Conservation (phyloP, 1,284 basidiomycete species). For the Bjerkandera adusta region DNA sequence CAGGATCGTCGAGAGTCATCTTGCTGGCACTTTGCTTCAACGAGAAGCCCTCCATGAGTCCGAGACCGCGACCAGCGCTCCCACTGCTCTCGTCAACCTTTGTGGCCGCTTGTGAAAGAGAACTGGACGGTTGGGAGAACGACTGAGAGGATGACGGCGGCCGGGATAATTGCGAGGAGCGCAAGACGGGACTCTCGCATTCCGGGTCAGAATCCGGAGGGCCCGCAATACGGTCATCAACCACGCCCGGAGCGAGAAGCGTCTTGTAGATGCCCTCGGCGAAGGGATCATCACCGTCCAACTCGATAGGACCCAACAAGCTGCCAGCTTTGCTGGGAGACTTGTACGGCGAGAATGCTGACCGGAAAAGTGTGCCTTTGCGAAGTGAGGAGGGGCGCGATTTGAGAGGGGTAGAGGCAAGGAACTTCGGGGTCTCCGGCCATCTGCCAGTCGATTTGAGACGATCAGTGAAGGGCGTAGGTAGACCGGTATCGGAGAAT, state of each 20-base stretch:
- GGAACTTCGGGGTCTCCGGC: constrained; percentile 26
- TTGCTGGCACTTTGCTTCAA: constrained; percentile 9
- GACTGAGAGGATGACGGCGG: too few relatives aligned
- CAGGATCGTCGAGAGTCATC: not conserved
- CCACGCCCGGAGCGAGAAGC: constrained; percentile 13
- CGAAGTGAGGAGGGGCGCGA: constrained; percentile 10
- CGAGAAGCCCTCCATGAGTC: constrained; percentile 29
- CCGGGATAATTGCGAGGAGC: constrained; percentile 34
- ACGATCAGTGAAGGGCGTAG: constrained; percentile 26
- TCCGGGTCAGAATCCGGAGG: constrained; percentile 40
- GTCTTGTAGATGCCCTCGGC: constrained; percentile 19
- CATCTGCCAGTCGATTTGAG: constrained; percentile 18
- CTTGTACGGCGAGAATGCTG: constrained; percentile 10
- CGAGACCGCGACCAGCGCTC: constrained; percentile 16
- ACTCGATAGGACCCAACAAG: constrained; percentile 22
- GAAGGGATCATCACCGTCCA: constrained; percentile 23
- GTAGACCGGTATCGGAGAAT: constrained; percentile 24
- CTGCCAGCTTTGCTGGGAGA: constrained; percentile 14
- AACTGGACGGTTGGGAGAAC: constrained; percentile 4
- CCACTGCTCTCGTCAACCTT: not conserved
- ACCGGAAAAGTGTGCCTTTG: constrained; percentile 9
- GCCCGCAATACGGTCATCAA: constrained; percentile 19
- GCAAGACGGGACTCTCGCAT: constrained; percentile 58
- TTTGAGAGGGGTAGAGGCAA: constrained; percentile 15
- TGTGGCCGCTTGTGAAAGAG: constrained; percentile 1